Base-by-base conservation (phyloP, 768 basidiomycete genomes). In the Psilocybe subaeruginosa region DNA sequence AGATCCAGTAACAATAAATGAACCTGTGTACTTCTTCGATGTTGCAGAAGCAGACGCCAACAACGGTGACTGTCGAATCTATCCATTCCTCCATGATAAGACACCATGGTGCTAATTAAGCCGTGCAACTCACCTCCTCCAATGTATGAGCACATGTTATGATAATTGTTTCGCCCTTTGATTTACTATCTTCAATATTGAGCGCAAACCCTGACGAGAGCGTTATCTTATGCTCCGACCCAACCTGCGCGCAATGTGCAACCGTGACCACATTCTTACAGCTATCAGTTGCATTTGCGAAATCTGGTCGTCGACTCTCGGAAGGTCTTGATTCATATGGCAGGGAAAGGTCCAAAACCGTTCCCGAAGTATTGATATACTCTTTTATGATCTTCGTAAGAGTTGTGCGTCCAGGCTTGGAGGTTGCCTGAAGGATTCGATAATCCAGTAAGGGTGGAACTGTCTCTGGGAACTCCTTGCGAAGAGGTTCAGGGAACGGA, bases 141-240 rank as follows among this genome's bases (percentile, higher is more conserved):
- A 90, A 69, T 2, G 88, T 87, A 69, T 89, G 88, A 6, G 82
- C 84, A 65, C 87, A 89, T 9, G 84, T 84, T 23, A 87, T 61
- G 37, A 88, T 66, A 14, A 84, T 63, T 7, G 74, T 66, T 58
- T 77, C 69, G 60, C 56, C 69, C 58, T 49, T 33, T 7, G 41
- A 30, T 51, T 50, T 63, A 11, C 30, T 60, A 35, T 51, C 68
- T 51, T 51, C 68, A 56, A 60, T 64, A 60, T 81, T 75, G 53
- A 90, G 64, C 4, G 78, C 80, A 70, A 90, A 89, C 2, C 84
- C 88, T 16, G 85, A 86, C 45, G 81, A 84, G 11, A 87, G 68
- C 3, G 79, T 76, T 27, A 88, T 71, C 69, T 82, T 82, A 64
- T 80, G 74, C 23, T 76, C 66, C 17, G 64, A 60, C 0, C 68